Conservation (phyloP, 768 basidiomycete genomes). For the Fomitopsis serialis region DNA sequence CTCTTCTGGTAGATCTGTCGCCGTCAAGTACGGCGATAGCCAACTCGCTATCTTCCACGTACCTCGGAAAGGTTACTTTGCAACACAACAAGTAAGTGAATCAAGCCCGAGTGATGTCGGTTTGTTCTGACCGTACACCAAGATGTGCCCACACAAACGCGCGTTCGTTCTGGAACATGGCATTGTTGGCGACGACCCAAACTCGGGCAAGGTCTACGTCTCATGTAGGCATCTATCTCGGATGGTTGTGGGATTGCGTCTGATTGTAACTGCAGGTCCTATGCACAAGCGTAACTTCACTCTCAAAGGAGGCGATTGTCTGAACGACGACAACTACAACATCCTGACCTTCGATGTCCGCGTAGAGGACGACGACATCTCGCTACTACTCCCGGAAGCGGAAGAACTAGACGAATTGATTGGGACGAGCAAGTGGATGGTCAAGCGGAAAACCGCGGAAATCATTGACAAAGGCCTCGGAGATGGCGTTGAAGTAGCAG, state of each 20-base stretch:
- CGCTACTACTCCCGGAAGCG: conserved; percentile 46
- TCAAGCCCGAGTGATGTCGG: not conserved
- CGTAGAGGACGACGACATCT: conserved; percentile 36
- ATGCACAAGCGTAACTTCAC: conserved; percentile 66
- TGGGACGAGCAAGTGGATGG: conserved; percentile 61
- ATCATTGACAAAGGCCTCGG: conserved; percentile 20
- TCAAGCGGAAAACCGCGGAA: conserved; percentile 45
- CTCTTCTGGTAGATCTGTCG: conserved; percentile 30
- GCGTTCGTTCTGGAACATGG: conserved; percentile 71
- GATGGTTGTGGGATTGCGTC: not conserved
- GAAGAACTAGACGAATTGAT: conserved; percentile 54
- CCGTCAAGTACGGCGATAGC: conserved; percentile 57
- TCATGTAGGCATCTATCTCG: conserved; percentile 34
- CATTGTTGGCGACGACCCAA: conserved; percentile 58
- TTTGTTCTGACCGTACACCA: not conserved
- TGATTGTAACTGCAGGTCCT: conserved; percentile 36
- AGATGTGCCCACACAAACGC: conserved; percentile 46
- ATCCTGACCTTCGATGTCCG: conserved; percentile 59
- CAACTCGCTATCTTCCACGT: conserved; percentile 68
- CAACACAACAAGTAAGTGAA: conserved; percentile 57
- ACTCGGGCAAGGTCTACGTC: conserved; percentile 42
- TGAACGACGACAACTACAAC: conserved; percentile 53
- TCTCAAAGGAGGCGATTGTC: conserved; percentile 48
- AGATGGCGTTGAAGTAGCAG: conserved; percentile 32
- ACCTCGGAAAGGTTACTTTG: conserved; percentile 51